Base-by-base conservation (phyloP, 495 filamentous ascomycete genomes). In the Trichoderma orchidacearum region DNA sequence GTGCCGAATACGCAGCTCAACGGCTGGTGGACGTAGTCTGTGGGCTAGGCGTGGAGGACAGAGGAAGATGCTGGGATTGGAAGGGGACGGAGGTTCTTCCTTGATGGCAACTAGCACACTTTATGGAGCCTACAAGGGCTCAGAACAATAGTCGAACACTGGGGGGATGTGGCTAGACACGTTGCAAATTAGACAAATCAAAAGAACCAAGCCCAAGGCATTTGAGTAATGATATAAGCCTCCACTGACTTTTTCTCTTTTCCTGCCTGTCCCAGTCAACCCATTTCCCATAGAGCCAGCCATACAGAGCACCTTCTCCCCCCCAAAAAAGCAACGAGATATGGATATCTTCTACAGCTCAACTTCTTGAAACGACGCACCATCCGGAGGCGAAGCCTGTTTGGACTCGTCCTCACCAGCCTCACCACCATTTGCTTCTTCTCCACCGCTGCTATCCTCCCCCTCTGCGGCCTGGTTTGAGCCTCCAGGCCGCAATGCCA, bases 21-120 rank as follows among this genome's bases (percentile, higher is more conserved):
- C 72, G 70, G 56, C 69, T 93, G 69, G 59, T 83, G 54, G 64
- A 79, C 31, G 68, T 72, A 18, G 74, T 89, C 29, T 62, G 65
- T 34, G 59, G 61, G n/a, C 32, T 84, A 51, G 62, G 61, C 11
- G 50, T 76, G 30, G 71, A 73, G 15, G 75, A 79, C 35, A 76
- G 87, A 60, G 86, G 87, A 3, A 69, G 72, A 60, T 87, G 79
- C 64, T 91, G 85, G 85, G 86, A 90, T 73, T 90, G 83, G 81
- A 82, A 82, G 61, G 86, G 85, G 3, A 71, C 82, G 56, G 86
- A 89, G 64, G 72, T 94, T 15, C 56, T 70, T 38, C 85, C 87
- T 23, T 88, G 59, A 67, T 12, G 18, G n/a, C n/a, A 8, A 36
- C n/a, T n/a, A n/a, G n/a, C n/a, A n/a, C n/a, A n/a, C n/a, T n/a